Conservation (phyloP, 768 basidiomycete species). For the Jaapia argillacea region DNA sequence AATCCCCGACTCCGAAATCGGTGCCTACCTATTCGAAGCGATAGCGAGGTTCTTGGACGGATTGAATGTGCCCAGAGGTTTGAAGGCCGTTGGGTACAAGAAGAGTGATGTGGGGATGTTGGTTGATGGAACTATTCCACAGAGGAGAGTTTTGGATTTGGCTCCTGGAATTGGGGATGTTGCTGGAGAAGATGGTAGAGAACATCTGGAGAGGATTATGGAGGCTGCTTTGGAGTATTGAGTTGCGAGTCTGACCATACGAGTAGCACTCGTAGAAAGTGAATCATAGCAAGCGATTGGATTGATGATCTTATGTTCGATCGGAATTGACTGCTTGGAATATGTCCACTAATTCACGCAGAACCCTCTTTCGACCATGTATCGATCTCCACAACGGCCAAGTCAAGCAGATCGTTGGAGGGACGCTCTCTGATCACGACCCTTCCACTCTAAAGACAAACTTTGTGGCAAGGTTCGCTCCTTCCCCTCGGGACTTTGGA, state of each 20-base stretch:
- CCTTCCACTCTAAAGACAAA: conserved; percentile 69
- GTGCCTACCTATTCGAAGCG: conserved; percentile 70
- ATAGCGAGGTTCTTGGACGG: conserved; percentile 83
- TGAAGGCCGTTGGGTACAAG: conserved; percentile 75
- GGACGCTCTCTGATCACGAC: conserved; percentile 68
- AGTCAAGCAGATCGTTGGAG: conserved; percentile 98
- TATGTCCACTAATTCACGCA: conserved; percentile 11
- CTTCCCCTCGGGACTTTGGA: neutral
- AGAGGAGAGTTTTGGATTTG: conserved; percentile 84
- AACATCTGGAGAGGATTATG: conserved; percentile 76
- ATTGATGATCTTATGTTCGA: too few relatives aligned
- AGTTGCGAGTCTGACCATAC: neutral
- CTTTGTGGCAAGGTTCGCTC: conserved; percentile 75
- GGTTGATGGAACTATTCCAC: conserved; percentile 88
- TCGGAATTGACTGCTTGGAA: too few relatives aligned
- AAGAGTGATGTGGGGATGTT: conserved; percentile 57
- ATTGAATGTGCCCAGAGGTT: conserved; percentile 76
- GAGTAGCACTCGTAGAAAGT: too few relatives aligned
- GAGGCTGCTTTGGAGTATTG: conserved; percentile 73
- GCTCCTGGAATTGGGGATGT: conserved; percentile 86
- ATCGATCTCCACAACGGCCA: conserved; percentile 94
- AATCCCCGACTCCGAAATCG: conserved; percentile 73
- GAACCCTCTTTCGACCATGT: conserved; percentile 75
- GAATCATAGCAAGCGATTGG: too few relatives aligned
- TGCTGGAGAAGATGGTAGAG: conserved; percentile 71